Evolutionary conservation across 768 basidiomycete species (phyloP).

Genomic region (Lactarius akahatsu): DNA sequence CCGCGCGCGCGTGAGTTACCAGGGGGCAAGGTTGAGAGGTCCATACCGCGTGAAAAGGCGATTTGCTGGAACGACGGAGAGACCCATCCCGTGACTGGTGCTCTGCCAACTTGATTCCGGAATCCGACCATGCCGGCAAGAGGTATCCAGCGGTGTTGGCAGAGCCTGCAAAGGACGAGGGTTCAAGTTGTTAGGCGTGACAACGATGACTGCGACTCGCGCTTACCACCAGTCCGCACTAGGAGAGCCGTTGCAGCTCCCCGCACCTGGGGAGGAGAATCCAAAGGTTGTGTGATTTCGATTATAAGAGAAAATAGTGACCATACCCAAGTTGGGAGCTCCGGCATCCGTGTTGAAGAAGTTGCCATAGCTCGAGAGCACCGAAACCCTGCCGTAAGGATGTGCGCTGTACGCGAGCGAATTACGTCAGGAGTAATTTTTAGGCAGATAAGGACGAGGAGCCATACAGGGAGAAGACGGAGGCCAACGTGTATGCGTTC

Average conservation of each 20-base stretch:
- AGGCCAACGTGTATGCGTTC: slow-evolving; percentile 62
- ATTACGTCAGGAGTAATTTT: not conserved
- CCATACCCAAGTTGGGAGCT: slow-evolving; percentile 54
- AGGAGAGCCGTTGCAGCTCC: slow-evolving; percentile 51
- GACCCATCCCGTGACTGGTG: slow-evolving; percentile 47
- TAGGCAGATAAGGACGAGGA: not conserved
- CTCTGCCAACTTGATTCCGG: slow-evolving; percentile 54
- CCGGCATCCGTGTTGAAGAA: slow-evolving; percentile 53
- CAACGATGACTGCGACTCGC: not conserved
- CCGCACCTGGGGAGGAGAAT: slow-evolving; percentile 37
- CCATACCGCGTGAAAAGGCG: slow-evolving; percentile 60
- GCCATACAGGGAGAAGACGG: slow-evolving; percentile 55
- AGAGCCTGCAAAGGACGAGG: slow-evolving; percentile 40
- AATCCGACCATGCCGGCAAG: slow-evolving; percentile 62
- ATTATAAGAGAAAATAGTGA: not conserved
- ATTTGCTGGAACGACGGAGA: slow-evolving; percentile 58
- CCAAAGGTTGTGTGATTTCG: not conserved
- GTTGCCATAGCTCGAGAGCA: slow-evolving; percentile 56
- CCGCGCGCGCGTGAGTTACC: not conserved
- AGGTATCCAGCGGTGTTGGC: slow-evolving; percentile 61
- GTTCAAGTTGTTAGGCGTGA: not conserved
- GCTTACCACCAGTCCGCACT: slow-evolving; percentile 48
- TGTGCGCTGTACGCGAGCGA: slow-evolving; percentile 42
- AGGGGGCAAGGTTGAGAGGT: not conserved
- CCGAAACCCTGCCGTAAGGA: slow-evolving; percentile 62